Percentiles rank a stretch among this genome's conserved stretches.
Evolutionary conservation across 257 asterid species (phyloP).

Genomic region (Leonotis leonurus): DNA sequence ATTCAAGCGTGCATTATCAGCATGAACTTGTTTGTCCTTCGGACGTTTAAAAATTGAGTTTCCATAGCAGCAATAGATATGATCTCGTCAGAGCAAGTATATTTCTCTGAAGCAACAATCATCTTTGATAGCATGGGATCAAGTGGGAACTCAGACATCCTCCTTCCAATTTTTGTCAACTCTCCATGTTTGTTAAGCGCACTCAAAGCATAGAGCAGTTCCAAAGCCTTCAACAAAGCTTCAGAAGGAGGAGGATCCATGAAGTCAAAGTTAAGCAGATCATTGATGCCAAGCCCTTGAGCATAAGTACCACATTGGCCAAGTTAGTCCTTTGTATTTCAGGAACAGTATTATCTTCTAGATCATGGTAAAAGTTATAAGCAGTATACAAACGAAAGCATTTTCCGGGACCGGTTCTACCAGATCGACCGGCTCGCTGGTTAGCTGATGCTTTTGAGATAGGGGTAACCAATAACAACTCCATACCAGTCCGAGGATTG

Average conservation of each 20-base stretch:
- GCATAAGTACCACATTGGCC: constrained; percentile 55
- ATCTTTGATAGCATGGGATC: constrained; percentile 94
- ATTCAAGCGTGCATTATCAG: constrained; percentile 79
- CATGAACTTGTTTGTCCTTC: constrained; percentile 75
- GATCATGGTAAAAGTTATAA: constrained; percentile 46
- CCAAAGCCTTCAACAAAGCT: constrained; percentile 85
- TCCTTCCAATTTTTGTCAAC: constrained; percentile 71
- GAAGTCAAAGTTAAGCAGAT: constrained; percentile 75
- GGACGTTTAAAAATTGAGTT: constrained; percentile 88
- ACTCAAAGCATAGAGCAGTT: constrained; percentile 70
- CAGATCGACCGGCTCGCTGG: constrained; percentile 94
- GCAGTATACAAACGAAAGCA: constrained; percentile 88
- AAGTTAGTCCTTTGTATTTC: constrained; percentile 89
- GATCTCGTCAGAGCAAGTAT: constrained; percentile 72
- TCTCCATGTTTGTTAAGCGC: constrained; percentile 85
- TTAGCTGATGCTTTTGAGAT: constrained; percentile 90
- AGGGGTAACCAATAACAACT: constrained; percentile 65
- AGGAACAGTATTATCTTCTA: constrained; percentile 83
- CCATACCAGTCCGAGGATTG: constrained; percentile 86
- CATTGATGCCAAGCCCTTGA: constrained; percentile 81
- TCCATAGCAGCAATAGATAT: constrained; percentile 87
- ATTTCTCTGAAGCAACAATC: constrained; percentile 89
- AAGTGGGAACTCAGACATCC: constrained; percentile 92
- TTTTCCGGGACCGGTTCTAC: constrained; percentile 93
- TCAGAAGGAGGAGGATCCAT: constrained; percentile 98